These are phyloP conservation scores for Solanum ahanhuiri DNA, from an alignment of 257 asterid genomes.

Conservation along the genomic window DNA sequence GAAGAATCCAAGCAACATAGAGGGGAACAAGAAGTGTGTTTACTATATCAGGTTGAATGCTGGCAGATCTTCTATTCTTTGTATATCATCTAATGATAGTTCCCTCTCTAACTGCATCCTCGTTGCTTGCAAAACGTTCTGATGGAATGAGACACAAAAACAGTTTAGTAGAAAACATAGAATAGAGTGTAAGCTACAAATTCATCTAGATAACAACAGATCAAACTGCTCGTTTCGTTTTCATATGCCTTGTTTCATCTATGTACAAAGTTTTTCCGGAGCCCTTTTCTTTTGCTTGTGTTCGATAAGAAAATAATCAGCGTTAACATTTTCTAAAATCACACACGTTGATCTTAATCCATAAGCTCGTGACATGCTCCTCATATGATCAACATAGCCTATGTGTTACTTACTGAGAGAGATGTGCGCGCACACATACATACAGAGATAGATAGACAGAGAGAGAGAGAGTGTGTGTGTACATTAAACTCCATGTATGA, in stretches of 20 bases:
- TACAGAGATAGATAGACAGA: background rate
- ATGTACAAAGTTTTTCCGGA: background rate
- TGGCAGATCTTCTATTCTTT: constrained; percentile 70
- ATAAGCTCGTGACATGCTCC: background rate
- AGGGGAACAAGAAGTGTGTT: background rate
- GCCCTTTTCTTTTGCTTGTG: background rate
- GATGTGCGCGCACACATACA: background rate
- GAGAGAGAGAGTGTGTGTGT: background rate
- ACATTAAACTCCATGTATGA: constrained; percentile 63
- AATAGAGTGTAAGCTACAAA: background rate
- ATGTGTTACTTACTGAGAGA: background rate
- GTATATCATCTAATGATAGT: constrained; percentile 74
- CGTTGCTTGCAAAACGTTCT: constrained; percentile 80
- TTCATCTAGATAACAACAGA: background rate
- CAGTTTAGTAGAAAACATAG: background rate
- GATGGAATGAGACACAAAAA: background rate
- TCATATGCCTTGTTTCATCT: background rate
- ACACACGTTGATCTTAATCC: too few species aligned
- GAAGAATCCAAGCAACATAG: background rate
- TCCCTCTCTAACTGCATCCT: constrained; percentile 83
- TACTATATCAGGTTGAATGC: constrained; percentile 57
- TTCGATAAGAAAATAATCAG: background rate
- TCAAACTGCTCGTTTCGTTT: background rate
- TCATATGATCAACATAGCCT: background rate
- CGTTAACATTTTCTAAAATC: background rate